Evolutionary conservation across 2,329 filamentous ascomycete genomes (phyloP), one percentile per base, ranked within the genome.

Genomic region (Beauveria sp.): DNA sequence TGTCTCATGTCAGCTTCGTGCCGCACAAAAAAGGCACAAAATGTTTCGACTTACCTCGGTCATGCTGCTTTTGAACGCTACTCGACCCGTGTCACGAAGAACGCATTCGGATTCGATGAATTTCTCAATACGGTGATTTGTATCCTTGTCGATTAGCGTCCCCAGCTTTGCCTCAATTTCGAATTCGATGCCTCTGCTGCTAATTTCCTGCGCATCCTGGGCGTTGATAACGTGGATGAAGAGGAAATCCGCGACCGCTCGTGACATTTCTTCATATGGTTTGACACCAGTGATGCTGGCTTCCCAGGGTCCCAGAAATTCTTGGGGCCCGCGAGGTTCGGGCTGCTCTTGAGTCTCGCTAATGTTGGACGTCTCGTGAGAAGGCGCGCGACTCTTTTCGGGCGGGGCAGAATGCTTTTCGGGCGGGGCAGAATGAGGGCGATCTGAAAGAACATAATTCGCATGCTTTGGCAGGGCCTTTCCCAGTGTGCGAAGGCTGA

Each of bases 91-190:
- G 37, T 85, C 81, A 52, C 79, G 78, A 22, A 96, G 73, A 7
- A 96, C 77, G 53, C 84, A 88, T 70, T 94, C 89, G 0, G 90
- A 87, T 24, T 81, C 73, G 5, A 94, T 80, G 6, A 85, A 84
- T 10, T 92, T 75, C 10, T 82, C 77, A 28, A 92, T 77, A n/a
- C 91, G 83, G 52, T 86, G 80, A 61, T 88, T 84, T 7, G 85
- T 89, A 63, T 87, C 83, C 69, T 85, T 86, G 71, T 91, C 87
- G 61, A 93, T 84, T 16, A 97, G 80, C 28, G 86, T 88, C 20
- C 94, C 94, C 53, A 97, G 79, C 73, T 97, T 97, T 10, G 92
- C 94, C 76, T 99, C 94, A 59, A 99, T 90, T 74, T 99, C 94
- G 58, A 97, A 86, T 63, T 91, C 83, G 16, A 92, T 87, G 7